Evolutionary conservation across 1,284 basidiomycete genomes (phyloP).

Genomic region (Sparassis latifolia): DNA sequence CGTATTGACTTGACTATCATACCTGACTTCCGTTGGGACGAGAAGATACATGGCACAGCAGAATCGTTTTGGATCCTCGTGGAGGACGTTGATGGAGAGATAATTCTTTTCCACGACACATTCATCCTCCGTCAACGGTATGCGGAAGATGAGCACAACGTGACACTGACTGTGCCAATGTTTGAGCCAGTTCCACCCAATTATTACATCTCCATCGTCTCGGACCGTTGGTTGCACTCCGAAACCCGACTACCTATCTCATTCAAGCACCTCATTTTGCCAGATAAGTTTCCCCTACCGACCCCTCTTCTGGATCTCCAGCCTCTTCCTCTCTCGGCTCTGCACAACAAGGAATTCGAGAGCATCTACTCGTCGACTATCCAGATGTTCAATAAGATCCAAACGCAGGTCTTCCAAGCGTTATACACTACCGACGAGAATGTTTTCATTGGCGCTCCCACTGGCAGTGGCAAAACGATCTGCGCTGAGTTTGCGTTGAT

Average conservation of each 20-base stretch:
- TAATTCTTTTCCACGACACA: slow-evolving; percentile 90
- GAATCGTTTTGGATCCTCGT: slow-evolving; percentile 93
- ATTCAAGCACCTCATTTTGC: slow-evolving; percentile 96
- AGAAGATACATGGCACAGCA: slow-evolving; percentile 83
- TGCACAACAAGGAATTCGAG: slow-evolving; percentile 91
- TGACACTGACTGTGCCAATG: slow-evolving; percentile 94
- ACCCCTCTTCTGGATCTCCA: slow-evolving; percentile 94
- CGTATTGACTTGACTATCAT: slow-evolving; percentile 87
- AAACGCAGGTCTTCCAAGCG: slow-evolving; percentile 98
- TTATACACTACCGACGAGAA: slow-evolving; percentile 95
- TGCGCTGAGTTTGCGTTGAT: slow-evolving; percentile 95
- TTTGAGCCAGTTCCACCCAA: slow-evolving; percentile 96
- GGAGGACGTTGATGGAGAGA: slow-evolving; percentile 96
- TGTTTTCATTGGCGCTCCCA: slow-evolving; percentile 93
- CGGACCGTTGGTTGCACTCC: slow-evolving; percentile 93
- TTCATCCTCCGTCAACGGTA: slow-evolving; percentile 92
- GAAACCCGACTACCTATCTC: slow-evolving; percentile 94
- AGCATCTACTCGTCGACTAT: slow-evolving; percentile 76
- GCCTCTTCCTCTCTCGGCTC: slow-evolving; percentile 80
- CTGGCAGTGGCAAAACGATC: slow-evolving; percentile 95
- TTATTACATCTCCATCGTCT: slow-evolving; percentile 94
- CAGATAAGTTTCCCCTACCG: slow-evolving; percentile 92
- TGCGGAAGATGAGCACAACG: slow-evolving; percentile 88
- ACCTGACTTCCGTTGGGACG: slow-evolving; percentile 97
- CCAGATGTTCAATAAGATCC: slow-evolving; percentile 94